These are phyloP conservation scores for Poa pratensis DNA, from an alignment of 176 grass and related monocot species.

Conservation along the genomic window DNA sequence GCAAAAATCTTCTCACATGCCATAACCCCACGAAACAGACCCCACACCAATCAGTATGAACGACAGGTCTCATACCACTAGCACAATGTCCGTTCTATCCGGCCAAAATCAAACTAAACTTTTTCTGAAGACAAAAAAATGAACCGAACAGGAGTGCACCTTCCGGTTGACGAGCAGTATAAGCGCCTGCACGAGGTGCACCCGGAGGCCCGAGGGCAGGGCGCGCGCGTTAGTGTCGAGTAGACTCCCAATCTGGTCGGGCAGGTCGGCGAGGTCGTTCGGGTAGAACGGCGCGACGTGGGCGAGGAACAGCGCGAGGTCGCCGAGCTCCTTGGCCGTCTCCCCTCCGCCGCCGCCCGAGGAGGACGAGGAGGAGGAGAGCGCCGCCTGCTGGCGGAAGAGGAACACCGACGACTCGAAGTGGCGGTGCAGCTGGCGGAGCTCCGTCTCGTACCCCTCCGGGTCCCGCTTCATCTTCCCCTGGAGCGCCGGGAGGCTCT, in stretches of 20 bases:
- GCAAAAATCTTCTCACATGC: neutral
- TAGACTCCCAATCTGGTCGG: slow-evolving; percentile 64
- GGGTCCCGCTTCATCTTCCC: slow-evolving; percentile 97
- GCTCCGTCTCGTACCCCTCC: slow-evolving; percentile 83
- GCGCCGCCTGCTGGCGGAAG: slow-evolving; percentile 71
- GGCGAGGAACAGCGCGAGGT: slow-evolving; percentile 81
- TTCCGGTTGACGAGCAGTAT: slow-evolving; percentile 86
- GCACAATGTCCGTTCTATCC: neutral
- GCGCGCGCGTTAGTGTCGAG: slow-evolving; percentile 66
- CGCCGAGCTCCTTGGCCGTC: slow-evolving; percentile 86
- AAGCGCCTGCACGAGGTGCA: slow-evolving; percentile 78
- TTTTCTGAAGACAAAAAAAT: neutral
- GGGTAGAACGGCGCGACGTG: slow-evolving; percentile 90
- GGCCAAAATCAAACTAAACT: neutral
- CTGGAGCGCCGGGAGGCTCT: slow-evolving; percentile 76
- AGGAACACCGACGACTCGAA: slow-evolving; percentile 89
- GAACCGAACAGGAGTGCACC: slow-evolving; percentile 35
- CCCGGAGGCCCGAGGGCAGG: slow-evolving; percentile 63
- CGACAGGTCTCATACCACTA: neutral
- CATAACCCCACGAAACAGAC: neutral
- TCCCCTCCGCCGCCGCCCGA: slow-evolving; percentile 44
- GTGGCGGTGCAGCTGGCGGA: slow-evolving; percentile 73
- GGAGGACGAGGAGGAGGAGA: slow-evolving; percentile 53
- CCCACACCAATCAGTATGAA: neutral
- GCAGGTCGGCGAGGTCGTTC: slow-evolving; percentile 62